Percentiles rank a stretch among this genome's conserved stretches.
Evolutionary conservation across 2,329 filamentous ascomycete genomes (phyloP).

Genomic region (Ophiosphaerella herpotricha): DNA sequence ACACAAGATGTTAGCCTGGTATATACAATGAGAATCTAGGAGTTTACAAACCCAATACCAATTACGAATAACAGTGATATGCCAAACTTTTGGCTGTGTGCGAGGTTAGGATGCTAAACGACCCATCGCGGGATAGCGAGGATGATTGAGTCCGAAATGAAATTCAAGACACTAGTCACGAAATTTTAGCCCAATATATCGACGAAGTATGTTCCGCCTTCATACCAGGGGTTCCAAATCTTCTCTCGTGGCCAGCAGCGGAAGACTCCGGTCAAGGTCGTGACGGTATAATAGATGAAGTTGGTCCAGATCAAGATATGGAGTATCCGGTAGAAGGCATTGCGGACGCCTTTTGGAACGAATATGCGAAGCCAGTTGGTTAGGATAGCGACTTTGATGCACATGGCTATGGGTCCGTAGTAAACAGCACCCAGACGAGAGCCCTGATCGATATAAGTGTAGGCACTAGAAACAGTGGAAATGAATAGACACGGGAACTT

Average conservation of each 20-base stretch:
- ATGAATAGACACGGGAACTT: no score
- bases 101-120: slow-evolving; percentile 41
- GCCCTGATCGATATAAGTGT: neutral
- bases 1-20: neutral
- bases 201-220: slow-evolving; percentile 32
- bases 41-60: neutral
- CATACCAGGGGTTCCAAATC: slow-evolving; percentile 12
- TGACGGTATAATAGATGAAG: neutral
- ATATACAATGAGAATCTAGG: neutral
- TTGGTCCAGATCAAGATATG: slow-evolving; percentile 4
- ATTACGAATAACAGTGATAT: slow-evolving; percentile 1
- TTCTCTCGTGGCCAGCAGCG: slow-evolving; percentile 3
- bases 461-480: neutral
- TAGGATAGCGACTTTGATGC: slow-evolving; percentile 8
- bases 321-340: slow-evolving; percentile 1
- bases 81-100: slow-evolving; percentile 19
- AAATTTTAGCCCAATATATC: slow-evolving; percentile 31
- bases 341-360: slow-evolving; percentile 4
- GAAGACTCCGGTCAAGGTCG: slow-evolving; percentile 1
- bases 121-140: slow-evolving; percentile 42
- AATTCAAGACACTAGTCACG: slow-evolving; percentile 40
- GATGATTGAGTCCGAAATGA: slow-evolving; percentile 39
- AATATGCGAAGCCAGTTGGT: slow-evolving; percentile 3
- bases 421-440: neutral
- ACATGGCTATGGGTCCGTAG: slow-evolving; percentile 3